Percentiles rank a stretch among this genome's conserved stretches.
Evolutionary conservation across 495 filamentous ascomycete genomes (phyloP).

Genomic region (Penicillium antarcticum): DNA sequence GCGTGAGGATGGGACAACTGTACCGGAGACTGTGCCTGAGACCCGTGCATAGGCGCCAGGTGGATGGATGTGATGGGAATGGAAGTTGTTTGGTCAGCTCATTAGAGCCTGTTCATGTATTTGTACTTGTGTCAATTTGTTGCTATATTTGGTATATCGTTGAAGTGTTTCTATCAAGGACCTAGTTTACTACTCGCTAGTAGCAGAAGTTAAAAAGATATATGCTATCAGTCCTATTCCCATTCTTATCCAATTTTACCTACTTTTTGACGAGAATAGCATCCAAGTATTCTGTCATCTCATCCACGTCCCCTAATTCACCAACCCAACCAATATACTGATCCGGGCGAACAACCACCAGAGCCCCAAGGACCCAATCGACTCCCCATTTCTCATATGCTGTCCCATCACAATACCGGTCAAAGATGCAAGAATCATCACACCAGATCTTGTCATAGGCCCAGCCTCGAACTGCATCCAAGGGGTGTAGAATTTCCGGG

Average conservation of each 20-base stretch:
- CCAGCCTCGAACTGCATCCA: slow-evolving; percentile 50
- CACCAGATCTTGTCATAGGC: slow-evolving; percentile 63
- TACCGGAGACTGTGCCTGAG: neutral
- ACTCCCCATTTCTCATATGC: slow-evolving; percentile 63
- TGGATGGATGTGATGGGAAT: too few relatives aligned
- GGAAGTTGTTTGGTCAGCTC: too few relatives aligned
- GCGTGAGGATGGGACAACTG: slow-evolving; percentile 6
- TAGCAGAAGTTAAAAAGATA: neutral
- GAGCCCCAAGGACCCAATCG: slow-evolving; percentile 53
- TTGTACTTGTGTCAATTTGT: neutral
- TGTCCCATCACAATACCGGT: slow-evolving; percentile 50
- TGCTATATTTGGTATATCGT: too few relatives aligned
- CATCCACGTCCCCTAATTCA: slow-evolving; percentile 49
- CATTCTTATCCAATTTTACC: neutral
- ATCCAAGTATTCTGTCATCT: slow-evolving; percentile 33
- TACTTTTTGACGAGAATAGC: slow-evolving; percentile 15
- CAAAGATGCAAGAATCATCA: slow-evolving; percentile 58
- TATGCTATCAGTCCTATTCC: too few relatives aligned
- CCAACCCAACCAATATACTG: slow-evolving; percentile 62
- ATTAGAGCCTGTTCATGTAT: neutral
- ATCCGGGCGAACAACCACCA: slow-evolving; percentile 59
- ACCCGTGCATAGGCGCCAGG: neutral
- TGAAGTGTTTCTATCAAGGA: too few relatives aligned
- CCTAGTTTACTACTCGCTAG: too few relatives aligned
- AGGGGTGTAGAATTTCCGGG: slow-evolving; percentile 53